Conservation (phyloP, 768 basidiomycete genomes). For the Pholiota microspora region DNA sequence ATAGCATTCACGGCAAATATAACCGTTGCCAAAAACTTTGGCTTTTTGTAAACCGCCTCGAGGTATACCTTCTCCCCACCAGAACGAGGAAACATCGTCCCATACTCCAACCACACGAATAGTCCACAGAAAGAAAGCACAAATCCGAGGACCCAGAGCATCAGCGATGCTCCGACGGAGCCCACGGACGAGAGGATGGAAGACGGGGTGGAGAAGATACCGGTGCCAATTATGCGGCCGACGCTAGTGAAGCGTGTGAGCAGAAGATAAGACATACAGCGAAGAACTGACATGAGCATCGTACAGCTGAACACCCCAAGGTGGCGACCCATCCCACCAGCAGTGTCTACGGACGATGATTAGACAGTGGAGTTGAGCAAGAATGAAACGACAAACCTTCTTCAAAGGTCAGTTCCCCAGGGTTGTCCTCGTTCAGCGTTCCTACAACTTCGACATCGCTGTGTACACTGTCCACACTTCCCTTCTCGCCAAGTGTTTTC, state of each 20-base stretch:
- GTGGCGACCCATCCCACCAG: constrained; percentile 58
- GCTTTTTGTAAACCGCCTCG: constrained; percentile 50
- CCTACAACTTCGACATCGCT: not conserved
- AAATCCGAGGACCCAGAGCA: constrained; percentile 66
- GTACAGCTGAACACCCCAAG: constrained; percentile 57
- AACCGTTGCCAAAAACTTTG: constrained; percentile 45
- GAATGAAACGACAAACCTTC: constrained; percentile 35
- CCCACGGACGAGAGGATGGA: constrained; percentile 56
- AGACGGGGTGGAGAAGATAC: constrained; percentile 65
- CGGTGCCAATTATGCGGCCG: constrained; percentile 59
- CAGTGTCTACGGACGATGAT: constrained; percentile 31
- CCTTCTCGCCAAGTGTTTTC: not conserved
- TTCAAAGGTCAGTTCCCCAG: constrained; percentile 45
- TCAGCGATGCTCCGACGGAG: constrained; percentile 57
- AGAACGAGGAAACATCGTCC: constrained; percentile 61
- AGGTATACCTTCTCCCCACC: constrained; percentile 66
- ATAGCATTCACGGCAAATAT: constrained; percentile 49
- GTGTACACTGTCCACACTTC: not conserved
- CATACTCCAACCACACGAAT: constrained; percentile 64
- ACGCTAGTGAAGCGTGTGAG: constrained; percentile 24
- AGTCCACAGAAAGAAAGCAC: constrained; percentile 55
- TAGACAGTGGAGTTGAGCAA: not conserved
- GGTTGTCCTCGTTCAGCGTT: constrained; percentile 18
- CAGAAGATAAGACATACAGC: too few relatives aligned
- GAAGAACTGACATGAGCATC: constrained; percentile 44